Evolutionary conservation across 345 rosid species (phyloP).

Genomic region (Citrus australasica): DNA sequence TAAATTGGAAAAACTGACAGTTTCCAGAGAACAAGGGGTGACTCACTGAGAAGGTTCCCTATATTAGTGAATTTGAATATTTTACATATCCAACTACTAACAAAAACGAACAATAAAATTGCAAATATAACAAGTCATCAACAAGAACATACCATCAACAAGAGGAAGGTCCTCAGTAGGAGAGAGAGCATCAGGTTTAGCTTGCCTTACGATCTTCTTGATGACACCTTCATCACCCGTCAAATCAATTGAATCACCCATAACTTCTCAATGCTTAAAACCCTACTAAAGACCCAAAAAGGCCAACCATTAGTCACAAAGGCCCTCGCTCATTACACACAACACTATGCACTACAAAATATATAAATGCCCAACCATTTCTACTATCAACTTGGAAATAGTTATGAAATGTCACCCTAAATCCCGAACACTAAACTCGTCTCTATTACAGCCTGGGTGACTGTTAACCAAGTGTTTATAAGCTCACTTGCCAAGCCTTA

Average conservation of each 20-base stretch:
- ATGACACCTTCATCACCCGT: conserved; percentile 80
- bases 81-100: neutral
- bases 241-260: conserved; percentile 67
- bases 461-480: no score
- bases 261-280: conserved; percentile 23
- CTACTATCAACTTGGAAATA: neutral
- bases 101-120: neutral
- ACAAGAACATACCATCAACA: conserved; percentile 62
- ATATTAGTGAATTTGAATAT: neutral
- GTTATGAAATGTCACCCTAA: neutral
- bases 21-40: neutral
- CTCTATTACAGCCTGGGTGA: neutral
- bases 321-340: neutral
- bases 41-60: no score
- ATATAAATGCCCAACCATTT: neutral
- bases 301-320: neutral
- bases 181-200: conserved; percentile 57
- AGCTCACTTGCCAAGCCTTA: no score
- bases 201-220: conserved; percentile 56
- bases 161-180: conserved; percentile 82
- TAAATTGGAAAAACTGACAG: neutral
- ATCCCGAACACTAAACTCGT: neutral
- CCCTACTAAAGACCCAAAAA: conserved; percentile 6
- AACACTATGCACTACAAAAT: neutral
- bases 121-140: neutral